Evolutionary conservation across 2,329 filamentous ascomycete genomes (phyloP), one percentile per base, ranked within the genome.

Genomic region (Talaromyces verruculosus): DNA sequence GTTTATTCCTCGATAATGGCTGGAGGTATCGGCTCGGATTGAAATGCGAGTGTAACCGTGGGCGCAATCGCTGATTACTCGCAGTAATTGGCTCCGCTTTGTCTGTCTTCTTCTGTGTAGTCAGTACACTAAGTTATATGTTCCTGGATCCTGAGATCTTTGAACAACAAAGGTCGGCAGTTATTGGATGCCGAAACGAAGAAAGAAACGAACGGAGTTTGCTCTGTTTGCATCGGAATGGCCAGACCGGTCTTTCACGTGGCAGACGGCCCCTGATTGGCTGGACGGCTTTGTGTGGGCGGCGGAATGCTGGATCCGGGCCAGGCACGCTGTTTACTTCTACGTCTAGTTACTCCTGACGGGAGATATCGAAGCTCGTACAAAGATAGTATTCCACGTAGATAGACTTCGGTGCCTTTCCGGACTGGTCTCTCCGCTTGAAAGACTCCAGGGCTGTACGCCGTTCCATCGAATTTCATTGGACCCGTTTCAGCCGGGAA

Each of bases 181-280:
- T 30, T 30, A 17, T n/a, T 22, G 5, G 22, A 8, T 22, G n/a
- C 19, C 5, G 45, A 5, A 4, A 28, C 1, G 8, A 49, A 49
- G 22, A 11, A 25, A n/a, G 19, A 47, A 19, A 45, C n/a, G 43
- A 39, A 10, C 11, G 5, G 7, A 43, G 37, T 60, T 60, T 45
- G 57, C 37, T 33, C 57, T n/a, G 57, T 60, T 60, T 60, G 57
- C 37, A 57, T 57, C 11, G 4, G 1, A 7, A 1, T n/a, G 57
- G 57, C 57, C 57, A 60, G 57, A 45, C 57, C 57, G 57, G 57
- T 60, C 57, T 45, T 51, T 51, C 25, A 19, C 43, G 45, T 49
- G 10, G 19, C 22, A 8, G 55, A 1, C 13, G 2, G 30, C 2
- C 10, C 22, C 30, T 57, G 30, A 57, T 57, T 57, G 51, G 51